Conservation (phyloP, 2,329 filamentous ascomycete species). For the Bipolaris victoriae region DNA sequence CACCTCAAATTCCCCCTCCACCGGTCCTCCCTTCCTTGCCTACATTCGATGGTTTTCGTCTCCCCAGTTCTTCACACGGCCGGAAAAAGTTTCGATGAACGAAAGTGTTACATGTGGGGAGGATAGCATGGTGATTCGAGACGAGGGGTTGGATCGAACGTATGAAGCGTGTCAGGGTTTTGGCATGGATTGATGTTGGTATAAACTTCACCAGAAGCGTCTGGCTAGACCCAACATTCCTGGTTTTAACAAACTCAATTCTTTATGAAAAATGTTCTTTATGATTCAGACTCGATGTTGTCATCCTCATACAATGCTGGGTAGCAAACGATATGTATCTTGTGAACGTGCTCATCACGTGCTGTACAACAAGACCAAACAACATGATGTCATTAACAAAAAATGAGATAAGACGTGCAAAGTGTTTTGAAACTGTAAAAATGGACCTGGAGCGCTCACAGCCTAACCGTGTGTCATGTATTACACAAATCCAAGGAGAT, state of each 20-base stretch:
- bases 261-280: neutral
- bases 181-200: neutral
- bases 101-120: neutral
- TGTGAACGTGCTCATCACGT: no score
- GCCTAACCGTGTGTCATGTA: no score
- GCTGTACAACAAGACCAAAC: no score
- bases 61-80: neutral
- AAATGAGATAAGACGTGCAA: no score
- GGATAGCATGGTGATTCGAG: neutral
- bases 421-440: no score
- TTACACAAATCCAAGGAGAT: no score
- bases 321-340: no score
- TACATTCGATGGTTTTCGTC: neutral
- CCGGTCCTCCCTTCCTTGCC: neutral
- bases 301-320: no score
- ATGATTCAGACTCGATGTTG: no score
- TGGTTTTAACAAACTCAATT: neutral
- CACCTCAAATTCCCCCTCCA: neutral
- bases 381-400: no score
- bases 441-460: no score
- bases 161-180: neutral
- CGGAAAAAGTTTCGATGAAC: no score
- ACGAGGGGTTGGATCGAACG: neutral
- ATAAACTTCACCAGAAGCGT: neutral
- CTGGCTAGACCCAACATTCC: neutral